These are phyloP conservation scores for Tetrapyrgos nigripes DNA, from an alignment of 1,284 basidiomycete species.

Conservation along the genomic window DNA sequence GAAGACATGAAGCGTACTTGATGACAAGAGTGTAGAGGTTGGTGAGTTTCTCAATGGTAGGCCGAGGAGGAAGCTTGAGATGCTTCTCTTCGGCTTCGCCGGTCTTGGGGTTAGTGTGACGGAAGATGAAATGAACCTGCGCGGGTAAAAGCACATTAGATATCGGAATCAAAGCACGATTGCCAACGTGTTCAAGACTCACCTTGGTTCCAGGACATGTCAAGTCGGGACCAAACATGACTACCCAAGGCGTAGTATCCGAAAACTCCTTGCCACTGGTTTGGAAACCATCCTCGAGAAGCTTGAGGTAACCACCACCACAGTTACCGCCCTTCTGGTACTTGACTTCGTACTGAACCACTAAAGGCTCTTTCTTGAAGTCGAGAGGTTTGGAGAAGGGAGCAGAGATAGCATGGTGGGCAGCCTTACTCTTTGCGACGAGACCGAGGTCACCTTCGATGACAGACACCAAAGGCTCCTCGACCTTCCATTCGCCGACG, in stretches of 20 bases:
- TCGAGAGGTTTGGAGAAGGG: conserved; percentile 83
- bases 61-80: conserved; percentile 82
- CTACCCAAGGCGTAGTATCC: conserved; percentile 96
- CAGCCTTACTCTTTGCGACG: conserved; percentile 92
- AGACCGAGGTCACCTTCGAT: conserved; percentile 88
- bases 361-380: conserved; percentile 88
- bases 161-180: conserved; percentile 4
- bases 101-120: conserved; percentile 90
- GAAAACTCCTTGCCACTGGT: conserved; percentile 93
- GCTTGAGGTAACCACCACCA: conserved; percentile 98
- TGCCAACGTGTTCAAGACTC: conserved; percentile 18
- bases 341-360: conserved; percentile 99
- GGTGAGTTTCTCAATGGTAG: conserved; percentile 87
- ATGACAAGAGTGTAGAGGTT: conserved; percentile 94
- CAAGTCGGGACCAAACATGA: conserved; percentile 94
- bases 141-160: conserved; percentile 14
- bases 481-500: conserved; percentile 97
- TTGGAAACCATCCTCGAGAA: conserved; percentile 92
- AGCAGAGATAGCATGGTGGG: conserved; percentile 97
- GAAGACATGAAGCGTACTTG: conserved; percentile 59
- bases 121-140: conserved; percentile 97
- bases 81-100: conserved; percentile 98
- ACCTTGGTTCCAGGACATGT: conserved; percentile 90
- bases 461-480: conserved; percentile 80
- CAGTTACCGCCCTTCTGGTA: conserved; percentile 99